Evolutionary conservation across 139 green algal genomes (phyloP), one percentile per base, ranked within the genome.

Genomic region (Limnomonas spitsbergensis): DNA sequence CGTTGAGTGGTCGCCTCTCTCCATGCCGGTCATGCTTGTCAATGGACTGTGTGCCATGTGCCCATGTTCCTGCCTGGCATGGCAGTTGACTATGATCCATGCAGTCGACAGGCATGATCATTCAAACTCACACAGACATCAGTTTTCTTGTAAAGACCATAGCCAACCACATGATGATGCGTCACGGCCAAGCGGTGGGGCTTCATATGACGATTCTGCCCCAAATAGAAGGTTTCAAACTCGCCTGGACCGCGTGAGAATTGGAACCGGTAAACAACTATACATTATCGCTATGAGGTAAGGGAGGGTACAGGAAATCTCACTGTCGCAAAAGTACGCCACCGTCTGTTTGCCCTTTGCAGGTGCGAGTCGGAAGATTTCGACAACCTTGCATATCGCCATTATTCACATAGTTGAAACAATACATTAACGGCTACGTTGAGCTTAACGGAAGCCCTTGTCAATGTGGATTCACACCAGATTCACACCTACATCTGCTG

Each of bases 161-260:
- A 99, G n/a, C 82, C 90, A 20, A 98, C 81, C 9, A 99, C 87
- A 3, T 99, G 87, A 67, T 94, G 85, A 78, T 99, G 94, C 4
- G 95, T 95, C 95, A 99, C 98, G 53, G 88, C 84, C 37, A 99
- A 85, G 2, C 96, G 83, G 85, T 96, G 93, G 27, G 96, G 96
- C 86, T 99, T 99, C 96, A 99, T 99, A 1, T 95, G 96, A 82
- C 99, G 96, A 77, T 98, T 97, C 36, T 91, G 84, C 2, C 93
- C 95, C 79, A 97, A 99, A 75, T 99, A 99, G n/a, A 92, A 90
- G 1, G 86, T 87, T 3, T 88, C 83, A 40, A 94, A 92, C 37
- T 94, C 92, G 54, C 37, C 75, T 75, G 56, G n/a, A 74, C 14
- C 4, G 4, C 7, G 24, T n/a, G 14, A 7, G 3, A n/a, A n/a